phyloP scores from a whole-genome alignment of 2,329 filamentous ascomycete genomes.

The Colletotrichum somersetense region DNA sequence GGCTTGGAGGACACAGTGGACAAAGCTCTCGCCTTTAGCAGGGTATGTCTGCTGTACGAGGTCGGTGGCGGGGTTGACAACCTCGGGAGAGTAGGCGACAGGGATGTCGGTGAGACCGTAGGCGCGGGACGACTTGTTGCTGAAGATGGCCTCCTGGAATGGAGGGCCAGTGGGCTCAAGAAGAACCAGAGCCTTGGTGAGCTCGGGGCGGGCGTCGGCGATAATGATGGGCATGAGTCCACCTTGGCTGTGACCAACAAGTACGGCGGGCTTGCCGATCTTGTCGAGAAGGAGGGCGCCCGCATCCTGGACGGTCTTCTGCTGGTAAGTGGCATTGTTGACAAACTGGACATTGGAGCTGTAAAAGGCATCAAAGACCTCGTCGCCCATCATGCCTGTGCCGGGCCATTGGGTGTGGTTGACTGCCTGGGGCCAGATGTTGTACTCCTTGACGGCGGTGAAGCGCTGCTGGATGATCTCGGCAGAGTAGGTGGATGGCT shows the following conservation, averaged over 20 bases:
- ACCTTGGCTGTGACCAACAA: constrained; percentile 62
- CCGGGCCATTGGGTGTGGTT: constrained; percentile 60
- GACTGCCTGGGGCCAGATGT: constrained; percentile 55
- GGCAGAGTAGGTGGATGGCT: constrained; percentile 48
- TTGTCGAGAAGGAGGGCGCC: constrained; percentile 58
- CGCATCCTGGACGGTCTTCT: constrained; percentile 54
- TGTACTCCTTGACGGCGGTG: constrained; percentile 51
- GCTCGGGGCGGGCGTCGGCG: constrained; percentile 56
- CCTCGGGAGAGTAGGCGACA: constrained; percentile 60
- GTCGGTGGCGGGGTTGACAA: constrained; percentile 52
- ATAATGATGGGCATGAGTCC: constrained; percentile 57
- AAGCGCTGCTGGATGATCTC: constrained; percentile 54
- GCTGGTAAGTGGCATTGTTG: constrained; percentile 50
- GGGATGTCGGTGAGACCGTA: constrained; percentile 65
- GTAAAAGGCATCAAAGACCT: constrained; percentile 58
- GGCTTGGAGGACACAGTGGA: constrained; percentile 53
- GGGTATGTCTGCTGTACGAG: constrained; percentile 49
- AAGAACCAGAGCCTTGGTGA: constrained; percentile 57
- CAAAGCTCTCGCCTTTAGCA: constrained; percentile 43
- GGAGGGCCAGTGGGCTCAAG: constrained; percentile 63
- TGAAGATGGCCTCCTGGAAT: constrained; percentile 58
- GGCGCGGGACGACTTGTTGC: constrained; percentile 49
- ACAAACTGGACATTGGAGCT: constrained; percentile 55
- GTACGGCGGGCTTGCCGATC: constrained; percentile 56
- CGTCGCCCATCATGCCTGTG: constrained; percentile 54